These are phyloP conservation scores for Zygotorulaspora florentina DNA, from an alignment of 805 yeast species.

Conservation along the genomic window DNA sequence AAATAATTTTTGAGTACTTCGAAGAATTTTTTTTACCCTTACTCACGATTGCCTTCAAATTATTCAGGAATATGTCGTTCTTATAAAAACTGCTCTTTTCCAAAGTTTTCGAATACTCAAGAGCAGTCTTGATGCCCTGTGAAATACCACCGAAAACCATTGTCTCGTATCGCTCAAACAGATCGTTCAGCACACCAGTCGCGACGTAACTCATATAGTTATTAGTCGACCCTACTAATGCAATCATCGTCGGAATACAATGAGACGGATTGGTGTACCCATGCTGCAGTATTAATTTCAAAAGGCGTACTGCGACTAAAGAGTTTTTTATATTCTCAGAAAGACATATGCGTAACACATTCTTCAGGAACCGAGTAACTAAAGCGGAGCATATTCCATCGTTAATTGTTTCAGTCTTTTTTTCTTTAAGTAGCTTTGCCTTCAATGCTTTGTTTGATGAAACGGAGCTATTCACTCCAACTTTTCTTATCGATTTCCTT, in stretches of 20 bases:
- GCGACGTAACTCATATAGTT: conserved; percentile 46
- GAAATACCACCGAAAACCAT: conserved; percentile 61
- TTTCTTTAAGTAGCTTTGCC: conserved; percentile 39
- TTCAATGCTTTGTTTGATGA: conserved; percentile 34
- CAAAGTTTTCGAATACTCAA: conserved; percentile 35
- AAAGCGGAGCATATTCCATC: conserved; percentile 75
- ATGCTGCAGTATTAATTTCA: conserved; percentile 52
- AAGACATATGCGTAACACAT: conserved; percentile 48
- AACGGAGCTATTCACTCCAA: conserved; percentile 39
- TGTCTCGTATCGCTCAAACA: conserved; percentile 66
- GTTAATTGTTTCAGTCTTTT: conserved; percentile 41
- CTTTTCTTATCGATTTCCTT: conserved; percentile 37
- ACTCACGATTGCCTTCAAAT: conserved; percentile 18
- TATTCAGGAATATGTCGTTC: conserved; percentile 13
- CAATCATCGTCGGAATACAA: conserved; percentile 65
- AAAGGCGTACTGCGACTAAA: conserved; percentile 47
- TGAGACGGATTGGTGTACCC: conserved; percentile 75
- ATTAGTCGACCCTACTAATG: conserved; percentile 54
- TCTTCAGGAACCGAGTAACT: conserved; percentile 55
- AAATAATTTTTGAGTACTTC: conserved; percentile 17
- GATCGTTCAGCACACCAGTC: conserved; percentile 45
- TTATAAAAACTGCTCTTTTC: conserved; percentile 8
- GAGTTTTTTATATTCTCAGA: conserved; percentile 45
- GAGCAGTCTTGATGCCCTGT: conserved; percentile 59
- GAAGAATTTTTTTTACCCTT: conserved; percentile 17